Percentiles rank a stretch among this genome's conserved stretches.
phyloP scores from a whole-genome alignment of 2,329 filamentous ascomycete species.

The Onygenales sp. region DNA sequence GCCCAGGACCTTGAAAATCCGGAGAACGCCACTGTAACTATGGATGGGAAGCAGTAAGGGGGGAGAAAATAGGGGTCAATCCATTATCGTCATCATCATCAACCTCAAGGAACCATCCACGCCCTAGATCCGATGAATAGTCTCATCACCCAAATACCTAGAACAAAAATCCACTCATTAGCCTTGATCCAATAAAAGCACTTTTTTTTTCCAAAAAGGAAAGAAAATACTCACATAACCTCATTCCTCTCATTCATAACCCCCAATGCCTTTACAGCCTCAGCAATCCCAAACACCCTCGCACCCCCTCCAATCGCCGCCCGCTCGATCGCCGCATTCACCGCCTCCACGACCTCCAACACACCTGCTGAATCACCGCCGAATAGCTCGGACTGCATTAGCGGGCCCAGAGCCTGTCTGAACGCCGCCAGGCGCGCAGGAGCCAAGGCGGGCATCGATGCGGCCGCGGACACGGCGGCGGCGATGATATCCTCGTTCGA shows the following conservation, averaged over 20 bases:
- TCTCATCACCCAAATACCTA: slow-evolving; percentile 46
- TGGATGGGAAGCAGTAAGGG: no score
- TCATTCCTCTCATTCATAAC: slow-evolving; percentile 76
- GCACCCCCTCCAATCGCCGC: slow-evolving; percentile 38
- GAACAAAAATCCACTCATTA: slow-evolving; percentile 10
- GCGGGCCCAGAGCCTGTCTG: slow-evolving; percentile 68
- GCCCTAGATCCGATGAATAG: slow-evolving; percentile 58
- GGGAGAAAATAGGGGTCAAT: no score
- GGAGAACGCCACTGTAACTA: no score
- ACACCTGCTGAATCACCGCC: slow-evolving; percentile 68
- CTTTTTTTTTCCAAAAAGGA: slow-evolving; percentile 35
- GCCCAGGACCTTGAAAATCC: no score
- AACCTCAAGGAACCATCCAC: background rate
- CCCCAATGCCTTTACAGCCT: slow-evolving; percentile 68
- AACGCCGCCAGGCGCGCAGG: slow-evolving; percentile 61
- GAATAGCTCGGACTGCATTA: slow-evolving; percentile 77
- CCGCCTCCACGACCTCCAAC: slow-evolving; percentile 62
- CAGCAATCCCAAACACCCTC: slow-evolving; percentile 55
- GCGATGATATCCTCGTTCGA: slow-evolving; percentile 6
- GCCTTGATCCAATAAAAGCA: slow-evolving; percentile 19
- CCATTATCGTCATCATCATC: background rate
- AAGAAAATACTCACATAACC: slow-evolving; percentile 65
- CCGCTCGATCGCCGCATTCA: slow-evolving; percentile 60
- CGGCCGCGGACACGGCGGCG: slow-evolving; percentile 22
- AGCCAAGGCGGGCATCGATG: slow-evolving; percentile 43